Conservation (phyloP, 208 protist genomes). For the Angomonas deanei region DNA sequence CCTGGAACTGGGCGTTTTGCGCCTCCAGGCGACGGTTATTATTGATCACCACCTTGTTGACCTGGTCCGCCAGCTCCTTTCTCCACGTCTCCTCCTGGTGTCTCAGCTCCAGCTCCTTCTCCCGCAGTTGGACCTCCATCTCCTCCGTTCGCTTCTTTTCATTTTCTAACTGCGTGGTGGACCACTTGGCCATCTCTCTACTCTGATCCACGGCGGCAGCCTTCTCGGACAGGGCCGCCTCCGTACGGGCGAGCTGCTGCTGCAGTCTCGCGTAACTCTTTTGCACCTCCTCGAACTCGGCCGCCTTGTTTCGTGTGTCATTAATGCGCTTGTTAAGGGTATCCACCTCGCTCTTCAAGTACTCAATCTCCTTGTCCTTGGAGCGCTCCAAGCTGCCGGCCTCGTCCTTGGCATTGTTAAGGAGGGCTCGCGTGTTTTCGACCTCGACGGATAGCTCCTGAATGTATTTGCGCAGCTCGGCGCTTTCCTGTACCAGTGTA, state of each 20-base stretch:
- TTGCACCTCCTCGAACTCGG: constrained; percentile 70
- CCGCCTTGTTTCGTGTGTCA: constrained; percentile 52
- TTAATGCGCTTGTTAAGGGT: constrained; percentile 53
- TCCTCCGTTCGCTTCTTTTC: constrained; percentile 86
- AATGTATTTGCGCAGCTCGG: constrained; percentile 67
- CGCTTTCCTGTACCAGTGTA: constrained; percentile 57
- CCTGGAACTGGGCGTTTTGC: constrained; percentile 74
- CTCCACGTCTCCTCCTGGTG: constrained; percentile 67
- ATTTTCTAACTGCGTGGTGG: constrained; percentile 71
- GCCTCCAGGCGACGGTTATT: constrained; percentile 83
- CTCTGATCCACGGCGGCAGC: constrained; percentile 73
- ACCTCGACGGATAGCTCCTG: constrained; percentile 82
- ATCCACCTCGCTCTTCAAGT: constrained; percentile 51
- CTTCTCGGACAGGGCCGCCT: constrained; percentile 67
- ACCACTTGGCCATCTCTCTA: constrained; percentile 86
- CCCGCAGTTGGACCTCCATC: constrained; percentile 59
- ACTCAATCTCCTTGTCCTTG: constrained; percentile 79
- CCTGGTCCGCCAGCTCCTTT: constrained; percentile 63
- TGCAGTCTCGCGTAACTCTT: constrained; percentile 79
- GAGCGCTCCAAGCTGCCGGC: constrained; percentile 48
- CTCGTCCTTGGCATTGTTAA: constrained; percentile 45
- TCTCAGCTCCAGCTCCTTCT: constrained; percentile 77
- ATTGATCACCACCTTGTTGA: constrained; percentile 67
- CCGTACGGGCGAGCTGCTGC: constrained; percentile 69
- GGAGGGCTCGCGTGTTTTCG: constrained; percentile 62